Evolutionary conservation across 306 rosid species (phyloP).

Genomic region (Alnus glutinosa): DNA sequence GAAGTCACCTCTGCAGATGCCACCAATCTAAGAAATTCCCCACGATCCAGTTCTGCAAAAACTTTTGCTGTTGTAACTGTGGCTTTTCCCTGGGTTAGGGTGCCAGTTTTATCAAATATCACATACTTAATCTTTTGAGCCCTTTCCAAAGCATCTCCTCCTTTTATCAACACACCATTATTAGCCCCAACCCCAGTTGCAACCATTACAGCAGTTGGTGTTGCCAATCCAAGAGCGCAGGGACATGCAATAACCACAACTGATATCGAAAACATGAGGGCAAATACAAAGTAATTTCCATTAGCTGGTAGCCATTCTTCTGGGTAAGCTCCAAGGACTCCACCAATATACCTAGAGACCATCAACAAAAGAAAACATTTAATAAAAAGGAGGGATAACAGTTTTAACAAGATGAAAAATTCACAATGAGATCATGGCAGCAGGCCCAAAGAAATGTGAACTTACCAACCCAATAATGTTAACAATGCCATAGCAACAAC

Average conservation of each 20-base stretch:
- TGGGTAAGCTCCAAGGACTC: slow-evolving; percentile 81
- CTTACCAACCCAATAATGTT: slow-evolving; percentile 83
- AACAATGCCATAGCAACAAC: slow-evolving; percentile 76
- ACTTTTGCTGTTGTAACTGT: slow-evolving; percentile 75
- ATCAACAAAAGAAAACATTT: slow-evolving; percentile 7
- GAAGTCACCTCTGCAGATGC: slow-evolving; percentile 95
- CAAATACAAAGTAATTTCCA: slow-evolving; percentile 90
- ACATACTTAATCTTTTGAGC: slow-evolving; percentile 89
- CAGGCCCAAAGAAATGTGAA: slow-evolving; percentile 24
- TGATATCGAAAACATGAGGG: slow-evolving; percentile 96
- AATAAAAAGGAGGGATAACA: slow-evolving; percentile 19
- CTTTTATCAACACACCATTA: slow-evolving; percentile 94
- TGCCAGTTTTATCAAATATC: slow-evolving; percentile 96
- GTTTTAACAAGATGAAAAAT: slow-evolving; percentile 21
- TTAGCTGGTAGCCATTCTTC: slow-evolving; percentile 82
- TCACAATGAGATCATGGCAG: background rate
- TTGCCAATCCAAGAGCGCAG: slow-evolving; percentile 98
- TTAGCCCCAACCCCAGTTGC: slow-evolving; percentile 99
- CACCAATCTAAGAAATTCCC: slow-evolving; percentile 89
- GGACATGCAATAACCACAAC: slow-evolving; percentile 99
- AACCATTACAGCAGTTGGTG: slow-evolving; percentile 99
- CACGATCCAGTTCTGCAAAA: slow-evolving; percentile 82
- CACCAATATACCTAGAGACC: slow-evolving; percentile 71
- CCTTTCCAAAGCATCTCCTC: slow-evolving; percentile 96
- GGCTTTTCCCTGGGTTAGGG: slow-evolving; percentile 95